phyloP scores from a whole-genome alignment of 1,139 yeast genomes.

The Yamadazyma friedrichii region DNA sequence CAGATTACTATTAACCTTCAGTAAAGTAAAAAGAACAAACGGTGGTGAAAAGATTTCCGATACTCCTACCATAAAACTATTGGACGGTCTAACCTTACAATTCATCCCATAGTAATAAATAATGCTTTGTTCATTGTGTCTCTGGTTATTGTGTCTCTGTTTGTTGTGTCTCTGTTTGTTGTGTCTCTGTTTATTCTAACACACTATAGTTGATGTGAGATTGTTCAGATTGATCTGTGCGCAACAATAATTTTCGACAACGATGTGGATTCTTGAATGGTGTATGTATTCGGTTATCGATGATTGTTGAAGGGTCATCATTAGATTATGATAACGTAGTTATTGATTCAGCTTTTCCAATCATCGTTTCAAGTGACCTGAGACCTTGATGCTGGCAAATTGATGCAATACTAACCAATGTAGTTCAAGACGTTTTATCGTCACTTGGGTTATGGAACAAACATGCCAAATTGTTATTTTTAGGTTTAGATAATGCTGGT shows the following conservation, averaged over 20 bases:
- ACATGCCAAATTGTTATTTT: constrained; percentile 92
- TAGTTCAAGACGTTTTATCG: constrained; percentile 84
- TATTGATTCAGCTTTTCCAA: no score
- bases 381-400: no score
- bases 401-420: constrained; percentile 19
- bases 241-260: constrained; percentile 1
- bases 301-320: no score
- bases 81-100: neutral
- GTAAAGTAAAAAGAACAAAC: neutral
- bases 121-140: no score
- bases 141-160: no score
- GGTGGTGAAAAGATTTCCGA: neutral
- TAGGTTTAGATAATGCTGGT: constrained; percentile 98
- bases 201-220: no score
- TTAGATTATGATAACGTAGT: no score
- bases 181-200: no score
- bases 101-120: neutral
- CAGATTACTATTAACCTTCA: constrained; percentile 7
- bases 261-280: constrained; percentile 47
- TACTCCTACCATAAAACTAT: neutral
- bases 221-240: no score
- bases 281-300: constrained; percentile 27
- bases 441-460: constrained; percentile 96
- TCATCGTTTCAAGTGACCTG: no score
- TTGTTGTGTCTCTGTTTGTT: no score